phyloP scores from a whole-genome alignment of 352 stramenopile genomes.

The Globisporangium viniferum region DNA sequence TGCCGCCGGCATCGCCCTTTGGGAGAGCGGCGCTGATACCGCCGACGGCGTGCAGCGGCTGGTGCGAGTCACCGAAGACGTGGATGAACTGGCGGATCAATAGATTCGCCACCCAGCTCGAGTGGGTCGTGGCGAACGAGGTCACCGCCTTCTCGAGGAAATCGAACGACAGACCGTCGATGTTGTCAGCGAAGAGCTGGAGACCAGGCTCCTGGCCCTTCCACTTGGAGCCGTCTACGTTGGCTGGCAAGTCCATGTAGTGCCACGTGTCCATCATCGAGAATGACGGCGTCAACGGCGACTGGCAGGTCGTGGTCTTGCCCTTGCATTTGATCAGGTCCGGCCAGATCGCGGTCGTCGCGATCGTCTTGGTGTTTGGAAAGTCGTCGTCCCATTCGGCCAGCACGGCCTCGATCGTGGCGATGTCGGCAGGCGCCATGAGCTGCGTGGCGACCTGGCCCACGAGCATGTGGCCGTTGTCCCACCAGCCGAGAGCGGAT shows the following conservation, averaged over 20 bases:
- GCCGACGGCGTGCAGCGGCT: conserved; percentile 52
- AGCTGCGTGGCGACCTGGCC: conserved; percentile 50
- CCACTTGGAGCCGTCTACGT: conserved; percentile 45
- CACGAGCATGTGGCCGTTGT: conserved; percentile 67
- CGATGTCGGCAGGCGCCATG: conserved; percentile 38
- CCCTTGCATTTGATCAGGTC: conserved; percentile 60
- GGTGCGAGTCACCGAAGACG: conserved; percentile 62
- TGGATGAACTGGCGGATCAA: conserved; percentile 69
- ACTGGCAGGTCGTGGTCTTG: conserved; percentile 32
- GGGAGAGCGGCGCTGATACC: conserved; percentile 47
- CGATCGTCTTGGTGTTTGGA: conserved; percentile 50
- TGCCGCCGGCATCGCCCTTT: conserved; percentile 50
- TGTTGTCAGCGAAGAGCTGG: conserved; percentile 45
- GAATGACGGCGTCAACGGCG: conserved; percentile 36
- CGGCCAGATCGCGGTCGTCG: conserved; percentile 47
- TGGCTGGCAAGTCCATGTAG: conserved; percentile 62
- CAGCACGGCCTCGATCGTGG: conserved; percentile 48
- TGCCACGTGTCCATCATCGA: conserved; percentile 60
- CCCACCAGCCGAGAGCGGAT: conserved; percentile 41
- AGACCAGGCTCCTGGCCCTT: conserved; percentile 36
- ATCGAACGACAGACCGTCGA: conserved; percentile 42
- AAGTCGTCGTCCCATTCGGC: conserved; percentile 48
- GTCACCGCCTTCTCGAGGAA: conserved; percentile 46
- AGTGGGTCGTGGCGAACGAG: conserved; percentile 61
- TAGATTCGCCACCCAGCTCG: conserved; percentile 58